Base-by-base conservation (phyloP, 2,329 filamentous ascomycete genomes). In the Xylogone sp. region DNA sequence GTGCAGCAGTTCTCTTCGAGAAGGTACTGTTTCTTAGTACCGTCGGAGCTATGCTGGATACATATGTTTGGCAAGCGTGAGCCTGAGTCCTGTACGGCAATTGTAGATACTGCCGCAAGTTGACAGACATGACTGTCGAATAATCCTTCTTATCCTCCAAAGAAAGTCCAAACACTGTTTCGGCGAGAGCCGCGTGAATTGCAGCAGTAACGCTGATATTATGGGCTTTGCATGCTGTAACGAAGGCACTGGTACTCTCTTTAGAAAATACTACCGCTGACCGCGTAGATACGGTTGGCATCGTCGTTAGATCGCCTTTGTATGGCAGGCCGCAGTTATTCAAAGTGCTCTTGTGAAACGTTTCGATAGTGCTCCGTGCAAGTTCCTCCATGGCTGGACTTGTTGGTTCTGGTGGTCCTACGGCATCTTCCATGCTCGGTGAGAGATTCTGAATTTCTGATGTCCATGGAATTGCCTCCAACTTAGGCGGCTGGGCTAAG, bases 51-150 rank as follows among this genome's bases (percentile, higher is more conserved):
- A 54, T 54, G 39, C 54, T 49, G 4, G 48, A 43, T n/a, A 56
- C 54, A 50, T 56, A 56, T 3, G 54, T 55, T 19, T 45, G 48
- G 24, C 52, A 54, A 16, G 54, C 54, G 42, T 54, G 54, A 18
- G 44, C 49, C 21, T 31, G 20, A 4, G 52, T 22, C 46, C 54
- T 51, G 48, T 56, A 58, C 2, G 54, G 56, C 8, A 39, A n/a
- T 21, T 51, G 29, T 13, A 58, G 45, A 21, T 58, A 50, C 20
- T 43, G 34, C 24, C 56, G 47, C 31, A 55, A 47, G 45, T 54
- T 58, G 42, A 58, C 54, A 18, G 56, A 46, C 56, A 56, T 56
- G 16, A 56, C 42, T 13, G 20, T 21, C 43, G 43, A 21, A 24
- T 45, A 45, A 24, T 45, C 43, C 20, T 43, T 7, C 21, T 45